Evolutionary conservation across 345 rosid genomes (phyloP).

Genomic region (Salix dunnii): DNA sequence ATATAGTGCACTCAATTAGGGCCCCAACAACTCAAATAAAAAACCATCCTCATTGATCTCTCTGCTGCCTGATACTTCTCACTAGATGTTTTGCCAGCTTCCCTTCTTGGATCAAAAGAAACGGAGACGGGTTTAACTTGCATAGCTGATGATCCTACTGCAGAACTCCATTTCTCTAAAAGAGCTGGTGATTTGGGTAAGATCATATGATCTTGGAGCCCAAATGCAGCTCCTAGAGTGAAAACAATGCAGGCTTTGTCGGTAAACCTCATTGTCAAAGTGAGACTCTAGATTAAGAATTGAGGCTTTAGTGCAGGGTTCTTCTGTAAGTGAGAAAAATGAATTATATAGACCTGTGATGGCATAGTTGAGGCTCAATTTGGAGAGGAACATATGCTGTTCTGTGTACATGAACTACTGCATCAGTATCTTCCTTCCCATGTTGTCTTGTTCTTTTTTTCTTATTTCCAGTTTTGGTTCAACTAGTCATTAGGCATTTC

Average conservation of each 20-base stretch:
- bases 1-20: neutral
- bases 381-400: neutral
- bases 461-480: neutral
- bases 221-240: constrained; percentile 19
- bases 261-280: constrained; percentile 3
- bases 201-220: constrained; percentile 11
- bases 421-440: neutral
- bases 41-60: constrained; percentile 19
- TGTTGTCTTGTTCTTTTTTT: neutral
- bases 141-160: neutral
- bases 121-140: constrained; percentile 6
- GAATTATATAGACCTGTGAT: neutral
- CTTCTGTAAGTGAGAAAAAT: neutral
- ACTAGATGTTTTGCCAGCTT: neutral
- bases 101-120: neutral
- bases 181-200: constrained; percentile 13
- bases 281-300: neutral
- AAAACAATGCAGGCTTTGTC: constrained; percentile 22
- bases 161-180: constrained; percentile 2
- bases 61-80: constrained; percentile 11
- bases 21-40: constrained; percentile 34
- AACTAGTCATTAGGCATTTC: neutral
- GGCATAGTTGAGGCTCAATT: neutral
- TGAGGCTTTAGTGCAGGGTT: neutral
- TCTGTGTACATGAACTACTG: neutral